Base-by-base conservation (phyloP, 176 grass and related monocot species). In the Carex cristatella region DNA sequence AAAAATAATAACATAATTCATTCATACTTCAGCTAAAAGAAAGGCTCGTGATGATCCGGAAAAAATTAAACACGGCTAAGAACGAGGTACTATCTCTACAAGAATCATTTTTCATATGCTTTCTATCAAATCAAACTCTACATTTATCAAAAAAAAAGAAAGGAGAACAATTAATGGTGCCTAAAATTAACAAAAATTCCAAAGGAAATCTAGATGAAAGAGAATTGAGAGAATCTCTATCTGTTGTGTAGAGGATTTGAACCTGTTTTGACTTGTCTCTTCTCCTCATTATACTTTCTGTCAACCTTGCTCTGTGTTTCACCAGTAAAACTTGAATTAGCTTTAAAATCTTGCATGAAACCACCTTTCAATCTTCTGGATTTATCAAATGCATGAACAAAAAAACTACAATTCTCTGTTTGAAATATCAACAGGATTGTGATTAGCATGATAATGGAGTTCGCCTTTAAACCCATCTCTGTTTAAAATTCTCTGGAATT, bases 361-460 rank as follows among this genome's bases (percentile, higher is more conserved):
- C 46, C 73, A 56, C 40, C 49, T 35, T 59, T 80, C 77, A 80
- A 32, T 61, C 54, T 80, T 61, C 77, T 80, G 1, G 27, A 16
- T 61, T 80, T 58, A 59, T 58, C 77, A 59, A 37, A 61, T 58
- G 77, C n/a, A 80, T 80, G 53, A 3, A 80, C 49, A 80, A 14
- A 80, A 55, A 3, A 80, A 31, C 3, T 40, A 58, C 28, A 9
- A 35, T 49, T 58, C 18, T 80, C 28, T 3, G 56, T 80, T 80
- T 80, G 77, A 7, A 80, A 33, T 16, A 80, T 80, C 54, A 80
- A 13, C 15, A 80, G n/a, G 56, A 80, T 80, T 13, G 51, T 32
- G 77, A 80, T 77, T 51, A 77, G 77, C n/a, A 80, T 80, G 51
- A 80, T 61, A 61, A 80, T 40, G 54, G 77, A 16, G 77, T 60